Evolutionary conservation across 2,329 filamentous ascomycete genomes (phyloP), one percentile per base, ranked within the genome.

Genomic region (Claviceps arundinis): DNA sequence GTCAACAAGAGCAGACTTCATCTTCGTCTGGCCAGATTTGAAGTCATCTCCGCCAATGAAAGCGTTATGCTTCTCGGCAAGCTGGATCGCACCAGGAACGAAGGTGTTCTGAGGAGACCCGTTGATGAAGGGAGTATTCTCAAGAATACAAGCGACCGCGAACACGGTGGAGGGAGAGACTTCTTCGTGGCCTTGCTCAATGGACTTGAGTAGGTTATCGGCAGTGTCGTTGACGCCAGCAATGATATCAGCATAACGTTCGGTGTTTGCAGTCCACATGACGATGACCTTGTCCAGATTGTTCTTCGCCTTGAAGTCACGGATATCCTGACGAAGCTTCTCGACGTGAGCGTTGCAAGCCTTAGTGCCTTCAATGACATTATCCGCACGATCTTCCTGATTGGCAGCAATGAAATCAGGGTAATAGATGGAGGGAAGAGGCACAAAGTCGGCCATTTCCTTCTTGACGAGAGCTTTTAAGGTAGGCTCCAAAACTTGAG

Each of bases 1-100:
- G 73, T 98, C 93, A 46, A 97, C 93, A 34, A 98, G 82, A 19
- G 93, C 93, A 55, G 93, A 97, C 76, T 98, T 98, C 93, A 98
- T 98, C 83, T 98, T 98, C 68, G 93, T 98, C 78, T 98, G 93
- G 57, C 93, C 93, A 56, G 93, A 97, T 77, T 98, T 98, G 84
- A 98, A 98, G 74, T 98, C 93, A 64, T 98, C 93, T 58, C 93
- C 93, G 54, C 93, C 93, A 63, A 98, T 89, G 75, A 95, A 98
- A 56, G 90, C 82, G 53, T 80, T 78, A 70, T 94, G 83, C 70
- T 85, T 77, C 75, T 94, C 87, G 22, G 93, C 93, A 54, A 98
- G 82, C 65, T 91, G 77, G 60, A 97, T 84, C 55, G 85, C 87
- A 64, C 93, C 93, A 8, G 91, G 91, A 19, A 98, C 91, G 63